Base-by-base conservation (phyloP, 345 rosid genomes). In the Geranium rotundifolium region DNA sequence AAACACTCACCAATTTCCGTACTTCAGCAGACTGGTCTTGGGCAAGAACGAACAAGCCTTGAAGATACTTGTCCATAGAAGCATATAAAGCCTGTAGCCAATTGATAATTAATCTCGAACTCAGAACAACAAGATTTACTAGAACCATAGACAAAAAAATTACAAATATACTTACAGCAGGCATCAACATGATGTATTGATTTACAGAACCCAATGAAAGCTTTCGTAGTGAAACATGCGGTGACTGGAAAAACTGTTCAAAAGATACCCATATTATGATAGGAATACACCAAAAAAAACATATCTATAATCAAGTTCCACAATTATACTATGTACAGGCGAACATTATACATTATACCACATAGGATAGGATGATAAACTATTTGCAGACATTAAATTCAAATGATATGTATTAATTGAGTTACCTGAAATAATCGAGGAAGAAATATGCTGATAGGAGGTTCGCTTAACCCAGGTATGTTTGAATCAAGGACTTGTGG, bases 141-240 rank as follows among this genome's bases (percentile, higher is more conserved):
- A 2, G 52, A 46, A 46, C 12, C 52, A 46, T 46, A 46, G 7
- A 34, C 41, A 34, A 34, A 46, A 46, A 7, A 46, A 46, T 7
- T 7, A 7, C 52, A 39, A 57, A 13, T 55, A 69, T 67, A 85
- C 97, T 86, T 77, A 90, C 99, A 63, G 95, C 81, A 63, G 99
- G 99, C 99, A 93, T 90, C 77, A 85, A 69, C 83, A 88, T 86
- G 62, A 93, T 77, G 73, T 76, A 93, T 62, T 90, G 89, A 76
- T 93, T 90, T 70, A 93, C 85, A 59, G 89, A 90, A 69, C 86
- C 86, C 78, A 93, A 65, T 54, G 99, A 83, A 67, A 86, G 88
- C 79, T 85, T 93, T 76, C 89, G 85, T 66, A 93, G 71, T 18
- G 90, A 79, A 64, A 89, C 56, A 75, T 90, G 95, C 12, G 96